Evolutionary conservation across 805 yeast species (phyloP), one percentile per base, ranked within the genome.

Genomic region (Cyberlindnera americana): DNA sequence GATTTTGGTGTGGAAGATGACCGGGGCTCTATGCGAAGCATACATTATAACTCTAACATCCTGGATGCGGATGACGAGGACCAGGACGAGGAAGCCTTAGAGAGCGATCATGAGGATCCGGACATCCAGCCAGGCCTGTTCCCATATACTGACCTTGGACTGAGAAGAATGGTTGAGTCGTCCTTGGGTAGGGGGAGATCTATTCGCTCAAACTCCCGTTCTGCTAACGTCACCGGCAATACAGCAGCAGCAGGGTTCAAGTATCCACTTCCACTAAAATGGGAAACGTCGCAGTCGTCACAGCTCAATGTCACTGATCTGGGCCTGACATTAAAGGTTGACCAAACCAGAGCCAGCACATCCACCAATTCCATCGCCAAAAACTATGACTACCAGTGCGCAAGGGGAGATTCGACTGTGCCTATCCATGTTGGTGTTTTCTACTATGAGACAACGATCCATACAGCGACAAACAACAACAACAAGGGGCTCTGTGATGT

Each of bases 371-470:
- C 48, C 19, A 19, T 38, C 13, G 24, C 47, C 15, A 39, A 51
- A 29, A 47, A 31, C 29, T 40, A 49, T 29, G 59, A 53, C 7
- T 38, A 44, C 16, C 31, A 48, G 19, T 45, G 50, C 14, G 54
- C 67, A 9, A 62, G 60, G 38, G 49, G 71, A 1, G 54, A 69
- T 41, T 45, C 57, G 25, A 46, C 61, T 5, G 64, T 75, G 7
- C 66, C 72, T 1, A 46, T 58, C 3, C 54, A 58, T 16, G 54
- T 70, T 41, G 77, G 79, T 2, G 53, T 76, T 4, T 77, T 69
- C 52, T 77, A 77, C 50, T 77, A 51, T 48, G 83, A 77, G 50
- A 60, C 75, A n/a, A 60, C 62, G 30, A 50, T 77, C 5, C 33
- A 51, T 2, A 50, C 63, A 5, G 66, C 64, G 3, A 56, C 69